A percentile compares a stretch with the other conserved stretches of the same genome.
Evolutionary conservation across 2,329 filamentous ascomycete genomes (phyloP).

Genomic region (Botrytis squamosa): DNA sequence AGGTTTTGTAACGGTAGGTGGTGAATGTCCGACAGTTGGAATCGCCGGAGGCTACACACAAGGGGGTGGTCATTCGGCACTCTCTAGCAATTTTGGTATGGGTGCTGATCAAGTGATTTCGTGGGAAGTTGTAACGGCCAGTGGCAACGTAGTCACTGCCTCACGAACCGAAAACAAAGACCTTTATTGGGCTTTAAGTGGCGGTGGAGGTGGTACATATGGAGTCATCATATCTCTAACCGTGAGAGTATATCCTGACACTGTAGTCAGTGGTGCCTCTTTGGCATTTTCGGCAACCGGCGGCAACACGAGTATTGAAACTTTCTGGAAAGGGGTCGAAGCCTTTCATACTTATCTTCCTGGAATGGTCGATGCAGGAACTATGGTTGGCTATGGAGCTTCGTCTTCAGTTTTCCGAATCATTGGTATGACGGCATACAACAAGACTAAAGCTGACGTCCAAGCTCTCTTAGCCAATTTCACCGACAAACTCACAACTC

Average conservation of each 20-base stretch:
- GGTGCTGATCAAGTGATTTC: slow-evolving; percentile 58
- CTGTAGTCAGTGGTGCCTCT: slow-evolving; percentile 45
- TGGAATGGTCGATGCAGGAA: slow-evolving; percentile 49
- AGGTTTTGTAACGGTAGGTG: slow-evolving; percentile 50
- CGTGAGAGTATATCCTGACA: slow-evolving; percentile 49
- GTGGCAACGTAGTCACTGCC: slow-evolving; percentile 50
- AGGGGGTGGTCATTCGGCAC: slow-evolving; percentile 57
- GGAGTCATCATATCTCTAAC: slow-evolving; percentile 57
- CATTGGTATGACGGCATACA: slow-evolving; percentile 48
- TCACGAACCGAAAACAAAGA: slow-evolving; percentile 50
- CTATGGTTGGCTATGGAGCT: slow-evolving; percentile 50
- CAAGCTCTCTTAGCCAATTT: slow-evolving; percentile 49
- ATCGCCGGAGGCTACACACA: slow-evolving; percentile 59
- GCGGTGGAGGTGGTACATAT: slow-evolving; percentile 60
- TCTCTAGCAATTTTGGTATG: slow-evolving; percentile 56
- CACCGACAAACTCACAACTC: slow-evolving; percentile 42
- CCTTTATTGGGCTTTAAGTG: slow-evolving; percentile 62
- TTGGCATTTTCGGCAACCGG: slow-evolving; percentile 44
- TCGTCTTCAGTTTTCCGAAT: slow-evolving; percentile 49
- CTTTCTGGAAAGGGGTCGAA: slow-evolving; percentile 50
- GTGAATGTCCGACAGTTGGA: slow-evolving; percentile 57
- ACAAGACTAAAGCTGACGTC: slow-evolving; percentile 45
- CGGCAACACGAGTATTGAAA: slow-evolving; percentile 38
- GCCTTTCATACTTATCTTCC: slow-evolving; percentile 48
- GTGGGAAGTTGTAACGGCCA: slow-evolving; percentile 54